These are phyloP conservation scores for Aphanomyces astaci DNA, from an alignment of 352 stramenopile genomes.

Conservation along the genomic window DNA sequence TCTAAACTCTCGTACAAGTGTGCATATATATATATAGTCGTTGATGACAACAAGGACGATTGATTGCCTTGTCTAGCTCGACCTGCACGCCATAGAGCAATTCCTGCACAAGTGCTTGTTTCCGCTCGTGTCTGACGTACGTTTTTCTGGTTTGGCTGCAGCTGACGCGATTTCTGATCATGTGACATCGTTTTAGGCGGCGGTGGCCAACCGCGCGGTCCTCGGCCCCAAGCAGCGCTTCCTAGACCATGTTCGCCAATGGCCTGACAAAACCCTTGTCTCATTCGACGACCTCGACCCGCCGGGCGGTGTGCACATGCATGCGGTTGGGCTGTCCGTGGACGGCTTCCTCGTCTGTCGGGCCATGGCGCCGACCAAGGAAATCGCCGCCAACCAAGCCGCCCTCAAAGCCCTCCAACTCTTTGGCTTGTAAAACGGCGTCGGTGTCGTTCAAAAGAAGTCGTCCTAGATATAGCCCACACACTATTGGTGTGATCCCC, in stretches of 20 bases:
- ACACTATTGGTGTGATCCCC: background rate
- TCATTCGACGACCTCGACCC: constrained; percentile 28
- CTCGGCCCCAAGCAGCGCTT: constrained; percentile 74
- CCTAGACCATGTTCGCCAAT: constrained; percentile 48
- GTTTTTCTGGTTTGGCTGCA: background rate
- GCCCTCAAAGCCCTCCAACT: constrained; percentile 54
- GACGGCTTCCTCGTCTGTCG: constrained; percentile 55
- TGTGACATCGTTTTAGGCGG: constrained; percentile 28
- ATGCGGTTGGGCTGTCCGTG: constrained; percentile 61
- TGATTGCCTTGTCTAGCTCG: constrained; percentile 13
- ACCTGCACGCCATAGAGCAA: constrained; percentile 47
- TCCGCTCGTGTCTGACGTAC: constrained; percentile 43
- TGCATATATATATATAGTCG: too few species aligned
- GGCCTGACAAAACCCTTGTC: constrained; percentile 28
- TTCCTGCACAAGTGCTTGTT: constrained; percentile 62
- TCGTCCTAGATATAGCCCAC: too few species aligned
- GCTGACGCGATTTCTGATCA: background rate
- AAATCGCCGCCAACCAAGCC: constrained; percentile 58
- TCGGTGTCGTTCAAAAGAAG: background rate
- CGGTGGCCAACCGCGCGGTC: constrained; percentile 71
- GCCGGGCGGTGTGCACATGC: constrained; percentile 25
- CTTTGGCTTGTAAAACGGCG: constrained; percentile 38
- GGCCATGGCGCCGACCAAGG: constrained; percentile 53
- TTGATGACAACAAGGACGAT: too few species aligned
- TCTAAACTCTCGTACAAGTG: too few species aligned